Conservation (phyloP, 208 protist species). For the Tetramitus jugosus region DNA sequence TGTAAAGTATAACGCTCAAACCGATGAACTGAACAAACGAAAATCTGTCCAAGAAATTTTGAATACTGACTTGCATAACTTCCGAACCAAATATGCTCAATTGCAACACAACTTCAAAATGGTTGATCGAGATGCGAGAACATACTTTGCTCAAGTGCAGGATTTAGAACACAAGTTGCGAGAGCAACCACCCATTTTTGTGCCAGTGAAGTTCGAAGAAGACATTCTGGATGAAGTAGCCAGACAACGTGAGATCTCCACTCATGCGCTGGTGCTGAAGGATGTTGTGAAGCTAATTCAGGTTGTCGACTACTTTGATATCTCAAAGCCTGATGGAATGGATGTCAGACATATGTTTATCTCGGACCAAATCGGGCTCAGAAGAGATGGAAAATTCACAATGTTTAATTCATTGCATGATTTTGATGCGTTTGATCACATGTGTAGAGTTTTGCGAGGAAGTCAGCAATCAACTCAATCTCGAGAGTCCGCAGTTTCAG, state of each 20-base stretch:
- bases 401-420: not conserved
- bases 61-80: too few species aligned
- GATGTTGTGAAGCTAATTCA: constrained; percentile 1
- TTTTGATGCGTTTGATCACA: not conserved
- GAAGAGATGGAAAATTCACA: not conserved
- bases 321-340: not conserved
- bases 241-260: too few species aligned
- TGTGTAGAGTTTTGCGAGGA: not conserved
- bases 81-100: too few species aligned
- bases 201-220: not conserved
- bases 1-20: too few species aligned
- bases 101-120: too few species aligned
- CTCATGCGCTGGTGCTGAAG: too few species aligned
- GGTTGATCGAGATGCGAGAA: too few species aligned
- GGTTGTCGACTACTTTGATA: not conserved
- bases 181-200: too few species aligned
- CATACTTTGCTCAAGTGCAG: too few species aligned
- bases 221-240: not conserved
- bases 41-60: too few species aligned
- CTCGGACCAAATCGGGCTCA: not conserved
- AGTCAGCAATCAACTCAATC: not conserved
- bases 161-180: too few species aligned
- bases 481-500: not conserved
- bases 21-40: too few species aligned
- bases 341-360: not conserved